phyloP scores from a whole-genome alignment of 345 rosid species.

The Microthlaspi erraticum region DNA sequence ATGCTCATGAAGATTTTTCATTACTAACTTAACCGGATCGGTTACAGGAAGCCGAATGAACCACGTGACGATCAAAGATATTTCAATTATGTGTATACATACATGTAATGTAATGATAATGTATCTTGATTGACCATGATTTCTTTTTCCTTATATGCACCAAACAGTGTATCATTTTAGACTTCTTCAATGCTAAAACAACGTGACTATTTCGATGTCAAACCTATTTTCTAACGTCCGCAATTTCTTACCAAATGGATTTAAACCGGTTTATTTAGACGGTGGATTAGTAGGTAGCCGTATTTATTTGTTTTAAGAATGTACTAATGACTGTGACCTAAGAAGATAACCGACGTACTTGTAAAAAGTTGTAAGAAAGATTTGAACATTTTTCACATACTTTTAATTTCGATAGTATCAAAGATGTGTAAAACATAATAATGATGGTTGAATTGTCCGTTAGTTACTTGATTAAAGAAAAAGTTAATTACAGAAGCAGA shows the following conservation, averaged over 20 bases:
- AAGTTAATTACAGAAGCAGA: background rate
- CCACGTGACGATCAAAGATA: background rate
- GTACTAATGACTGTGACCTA: too few relatives aligned
- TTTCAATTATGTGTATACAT: background rate
- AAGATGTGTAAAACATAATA: background rate
- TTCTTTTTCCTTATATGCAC: background rate
- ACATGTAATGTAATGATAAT: too few relatives aligned
- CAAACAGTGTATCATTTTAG: background rate
- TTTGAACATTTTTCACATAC: too few relatives aligned
- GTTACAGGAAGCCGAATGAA: background rate
- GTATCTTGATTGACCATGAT: background rate
- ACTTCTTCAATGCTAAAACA: slow-evolving; percentile 28
- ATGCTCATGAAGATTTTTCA: background rate
- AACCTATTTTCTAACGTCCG: slow-evolving; percentile 5
- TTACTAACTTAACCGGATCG: background rate
- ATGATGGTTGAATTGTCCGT: background rate
- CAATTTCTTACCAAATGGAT: background rate
- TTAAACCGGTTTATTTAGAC: background rate
- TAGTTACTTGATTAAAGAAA: too few relatives aligned
- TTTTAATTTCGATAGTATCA: too few relatives aligned
- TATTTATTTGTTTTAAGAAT: background rate
- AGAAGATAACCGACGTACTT: too few relatives aligned
- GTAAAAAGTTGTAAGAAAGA: too few relatives aligned
- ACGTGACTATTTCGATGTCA: slow-evolving; percentile 36
- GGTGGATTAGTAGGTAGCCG: slow-evolving; percentile 15